Percentiles rank a stretch among this genome's conserved stretches.
phyloP scores from a whole-genome alignment of 1,139 yeast species.

The Yamadazyma triangularis region DNA sequence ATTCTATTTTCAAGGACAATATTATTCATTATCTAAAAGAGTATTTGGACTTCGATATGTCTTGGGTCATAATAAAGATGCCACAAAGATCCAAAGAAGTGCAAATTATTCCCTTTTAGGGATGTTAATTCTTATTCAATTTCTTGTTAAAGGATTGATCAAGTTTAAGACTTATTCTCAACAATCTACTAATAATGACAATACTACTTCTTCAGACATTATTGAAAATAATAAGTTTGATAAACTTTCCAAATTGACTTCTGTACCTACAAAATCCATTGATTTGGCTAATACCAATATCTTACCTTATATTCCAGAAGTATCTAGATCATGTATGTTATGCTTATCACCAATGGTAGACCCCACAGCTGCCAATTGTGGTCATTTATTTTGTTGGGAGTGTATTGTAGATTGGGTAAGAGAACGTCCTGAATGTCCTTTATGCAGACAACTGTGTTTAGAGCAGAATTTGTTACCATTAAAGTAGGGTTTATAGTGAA shows the following conservation, averaged over 20 bases:
- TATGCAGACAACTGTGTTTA: slow-evolving; percentile 72
- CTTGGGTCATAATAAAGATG: slow-evolving; percentile 57
- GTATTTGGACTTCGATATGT: slow-evolving; percentile 77
- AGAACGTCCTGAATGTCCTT: slow-evolving; percentile 86
- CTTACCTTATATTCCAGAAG: slow-evolving; percentile 67
- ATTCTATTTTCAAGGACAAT: slow-evolving; percentile 78
- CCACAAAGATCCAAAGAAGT: slow-evolving; percentile 32
- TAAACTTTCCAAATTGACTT: slow-evolving; percentile 1
- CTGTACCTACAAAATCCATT: slow-evolving; percentile 16
- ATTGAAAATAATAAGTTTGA: slow-evolving; percentile 3
- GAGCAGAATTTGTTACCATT: slow-evolving; percentile 76
- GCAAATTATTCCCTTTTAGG: slow-evolving; percentile 82
- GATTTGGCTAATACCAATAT: slow-evolving; percentile 53
- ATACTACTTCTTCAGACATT: slow-evolving; percentile 10
- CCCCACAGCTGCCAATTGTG: slow-evolving; percentile 87
- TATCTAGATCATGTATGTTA: slow-evolving; percentile 73
- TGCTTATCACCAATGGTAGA: slow-evolving; percentile 77
- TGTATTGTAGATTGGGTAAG: slow-evolving; percentile 89
- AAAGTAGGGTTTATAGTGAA: no score
- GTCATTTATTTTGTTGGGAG: slow-evolving; percentile 90
- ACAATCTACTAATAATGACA: no score
- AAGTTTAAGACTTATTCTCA: slow-evolving; percentile 26
- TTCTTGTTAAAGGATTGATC: slow-evolving; percentile 42
- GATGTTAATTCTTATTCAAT: slow-evolving; percentile 58
- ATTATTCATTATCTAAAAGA: slow-evolving; percentile 73